These are phyloP conservation scores for Nosema muscidifuracis DNA, from an alignment of 371 early-diverging fungal genomes.

Conservation along the genomic window DNA sequence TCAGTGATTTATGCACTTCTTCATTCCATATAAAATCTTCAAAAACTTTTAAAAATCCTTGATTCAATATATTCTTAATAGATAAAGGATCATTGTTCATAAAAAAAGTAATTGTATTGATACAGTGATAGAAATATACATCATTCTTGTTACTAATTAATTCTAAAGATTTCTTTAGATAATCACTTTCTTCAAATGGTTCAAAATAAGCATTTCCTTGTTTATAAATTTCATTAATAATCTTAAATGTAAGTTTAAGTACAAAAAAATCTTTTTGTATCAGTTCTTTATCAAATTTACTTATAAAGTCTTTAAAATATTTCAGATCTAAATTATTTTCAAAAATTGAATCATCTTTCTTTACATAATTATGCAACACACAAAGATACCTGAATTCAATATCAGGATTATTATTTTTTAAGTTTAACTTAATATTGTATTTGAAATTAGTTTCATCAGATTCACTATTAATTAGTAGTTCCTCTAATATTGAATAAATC, in stretches of 20 bases:
- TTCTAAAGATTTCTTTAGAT: not conserved
- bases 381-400: not conserved
- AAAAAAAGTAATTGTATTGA: not conserved
- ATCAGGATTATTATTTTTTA: too few relatives aligned
- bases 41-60: not conserved
- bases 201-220: not conserved
- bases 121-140: not conserved
- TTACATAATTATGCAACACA: not conserved
- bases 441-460: too few relatives aligned
- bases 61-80: not conserved
- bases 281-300: not conserved
- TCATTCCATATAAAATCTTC: not conserved
- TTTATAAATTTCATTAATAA: conserved; percentile 3
- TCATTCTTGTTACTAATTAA: not conserved
- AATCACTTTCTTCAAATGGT: conserved; percentile 12
- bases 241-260: not conserved
- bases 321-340: not conserved
- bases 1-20: not conserved
- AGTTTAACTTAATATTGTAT: too few relatives aligned
- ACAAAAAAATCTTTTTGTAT: not conserved
- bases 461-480: too few relatives aligned
- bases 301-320: not conserved
- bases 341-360: not conserved
- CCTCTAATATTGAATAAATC: too few relatives aligned
- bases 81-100: conserved; percentile 6